Evolutionary conservation across 2,329 filamentous ascomycete species (phyloP).

Genomic region (Paracorniculantispora psalliotae): DNA sequence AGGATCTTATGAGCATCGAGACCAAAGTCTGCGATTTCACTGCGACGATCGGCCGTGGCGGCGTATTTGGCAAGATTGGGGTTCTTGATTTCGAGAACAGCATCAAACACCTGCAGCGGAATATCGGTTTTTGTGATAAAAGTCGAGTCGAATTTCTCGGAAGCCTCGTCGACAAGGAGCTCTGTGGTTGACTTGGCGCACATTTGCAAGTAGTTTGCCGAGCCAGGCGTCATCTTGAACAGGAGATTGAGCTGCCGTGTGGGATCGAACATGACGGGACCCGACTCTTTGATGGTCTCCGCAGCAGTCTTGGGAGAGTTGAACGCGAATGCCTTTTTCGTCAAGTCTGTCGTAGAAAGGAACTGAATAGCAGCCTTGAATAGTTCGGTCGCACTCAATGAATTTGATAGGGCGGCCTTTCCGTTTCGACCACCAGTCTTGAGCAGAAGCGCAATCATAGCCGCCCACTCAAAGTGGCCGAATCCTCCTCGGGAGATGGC

Average conservation of each 20-base stretch:
- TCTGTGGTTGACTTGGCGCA: slow-evolving; percentile 71
- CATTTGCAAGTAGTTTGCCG: slow-evolving; percentile 66
- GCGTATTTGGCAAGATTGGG: slow-evolving; percentile 24
- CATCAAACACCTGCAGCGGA: slow-evolving; percentile 52
- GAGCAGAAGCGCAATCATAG: slow-evolving; percentile 73
- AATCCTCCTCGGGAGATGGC: slow-evolving; percentile 74
- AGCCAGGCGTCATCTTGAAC: slow-evolving; percentile 88
- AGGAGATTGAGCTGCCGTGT: slow-evolving; percentile 71
- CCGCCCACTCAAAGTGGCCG: slow-evolving; percentile 86
- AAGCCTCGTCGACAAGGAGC: slow-evolving; percentile 66
- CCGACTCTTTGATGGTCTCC: slow-evolving; percentile 37
- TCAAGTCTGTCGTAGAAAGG: slow-evolving; percentile 67
- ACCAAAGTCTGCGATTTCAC: slow-evolving; percentile 41
- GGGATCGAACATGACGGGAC: slow-evolving; percentile 75
- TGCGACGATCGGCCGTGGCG: slow-evolving; percentile 35
- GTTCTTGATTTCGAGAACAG: slow-evolving; percentile 33
- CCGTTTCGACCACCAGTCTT: slow-evolving; percentile 71
- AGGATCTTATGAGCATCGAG: slow-evolving; percentile 60
- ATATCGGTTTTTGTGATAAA: slow-evolving; percentile 66
- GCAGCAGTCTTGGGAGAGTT: slow-evolving; percentile 27
- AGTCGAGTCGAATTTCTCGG: slow-evolving; percentile 76
- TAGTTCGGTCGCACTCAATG: slow-evolving; percentile 84
- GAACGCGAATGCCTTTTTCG: slow-evolving; percentile 58
- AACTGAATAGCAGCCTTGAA: slow-evolving; percentile 95
- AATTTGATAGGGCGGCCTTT: slow-evolving; percentile 66